These are phyloP conservation scores for Sphenostylis stenocarpa DNA, from an alignment of 306 rosid species.

Conservation along the genomic window DNA sequence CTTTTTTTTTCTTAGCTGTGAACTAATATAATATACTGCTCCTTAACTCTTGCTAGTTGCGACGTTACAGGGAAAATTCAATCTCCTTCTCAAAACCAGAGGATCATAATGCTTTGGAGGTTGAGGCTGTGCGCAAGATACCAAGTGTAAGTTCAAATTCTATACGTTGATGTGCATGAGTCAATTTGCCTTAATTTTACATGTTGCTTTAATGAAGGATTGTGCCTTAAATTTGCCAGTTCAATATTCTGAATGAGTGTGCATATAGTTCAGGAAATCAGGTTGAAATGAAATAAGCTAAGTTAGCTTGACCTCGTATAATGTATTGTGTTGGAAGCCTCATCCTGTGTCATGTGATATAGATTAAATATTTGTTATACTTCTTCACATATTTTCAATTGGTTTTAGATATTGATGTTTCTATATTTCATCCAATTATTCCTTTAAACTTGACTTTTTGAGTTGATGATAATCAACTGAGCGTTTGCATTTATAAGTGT, in stretches of 20 bases:
- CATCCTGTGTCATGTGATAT: too few species aligned
- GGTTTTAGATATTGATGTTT: too few species aligned
- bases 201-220: not conserved
- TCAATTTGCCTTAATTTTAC: not conserved
- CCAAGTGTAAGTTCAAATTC: slow-evolving; percentile 32
- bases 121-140: slow-evolving; percentile 40
- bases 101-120: slow-evolving; percentile 45
- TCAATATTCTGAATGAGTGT: slow-evolving; percentile 2
- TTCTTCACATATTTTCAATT: too few species aligned
- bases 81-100: slow-evolving; percentile 45
- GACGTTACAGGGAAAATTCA: slow-evolving; percentile 56
- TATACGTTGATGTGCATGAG: not conserved
- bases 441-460: not conserved
- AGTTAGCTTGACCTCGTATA: slow-evolving; percentile 1
- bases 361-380: too few species aligned
- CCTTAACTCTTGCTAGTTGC: not conserved
- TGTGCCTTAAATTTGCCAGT: not conserved
- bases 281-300: not conserved
- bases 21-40: not conserved
- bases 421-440: not conserved
- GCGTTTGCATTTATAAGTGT: not conserved
- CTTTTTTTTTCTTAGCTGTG: not conserved
- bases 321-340: too few species aligned
- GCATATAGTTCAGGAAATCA: not conserved
- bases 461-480: not conserved